phyloP scores from a whole-genome alignment of 192 early-diverging fungal species.

The Entrophospora sp. region DNA sequence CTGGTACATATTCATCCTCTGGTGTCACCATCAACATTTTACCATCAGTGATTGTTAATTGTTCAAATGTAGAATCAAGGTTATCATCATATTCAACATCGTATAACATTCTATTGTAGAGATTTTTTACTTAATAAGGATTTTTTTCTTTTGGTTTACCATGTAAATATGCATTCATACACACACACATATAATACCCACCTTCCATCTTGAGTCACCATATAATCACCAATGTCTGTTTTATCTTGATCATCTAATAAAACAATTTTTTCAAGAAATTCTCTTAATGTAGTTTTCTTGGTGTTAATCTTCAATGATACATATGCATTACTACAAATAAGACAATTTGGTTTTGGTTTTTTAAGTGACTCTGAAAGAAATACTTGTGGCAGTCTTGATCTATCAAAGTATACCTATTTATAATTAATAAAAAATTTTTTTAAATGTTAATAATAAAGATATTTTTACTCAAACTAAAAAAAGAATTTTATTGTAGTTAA shows the following conservation, averaged over 20 bases:
- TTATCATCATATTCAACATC: constrained; percentile 90
- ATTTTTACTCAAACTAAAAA: too few species aligned
- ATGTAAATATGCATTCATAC: background rate
- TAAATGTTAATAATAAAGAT: background rate
- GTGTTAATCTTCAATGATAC: constrained; percentile 53
- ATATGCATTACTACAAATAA: constrained; percentile 61
- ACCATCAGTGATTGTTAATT: constrained; percentile 52
- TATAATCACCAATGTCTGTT: constrained; percentile 58
- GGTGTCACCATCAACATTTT: constrained; percentile 49
- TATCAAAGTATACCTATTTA: constrained; percentile 49
- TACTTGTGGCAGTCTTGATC: constrained; percentile 43
- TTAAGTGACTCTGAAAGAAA: constrained; percentile 57
- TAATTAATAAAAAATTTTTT: background rate
- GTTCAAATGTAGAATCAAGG: constrained; percentile 41
- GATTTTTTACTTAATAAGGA: background rate
- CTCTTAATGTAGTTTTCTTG: constrained; percentile 51
- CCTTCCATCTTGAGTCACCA: constrained; percentile 41
- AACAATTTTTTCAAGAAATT: constrained; percentile 50
- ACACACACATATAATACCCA: too few species aligned
- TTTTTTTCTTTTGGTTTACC: background rate
- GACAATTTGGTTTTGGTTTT: constrained; percentile 66
- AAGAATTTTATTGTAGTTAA: too few species aligned
- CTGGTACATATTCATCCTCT: constrained; percentile 43
- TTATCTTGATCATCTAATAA: constrained; percentile 32
- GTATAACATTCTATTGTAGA: constrained; percentile 57